Evolutionary conservation across 2,329 filamentous ascomycete genomes (phyloP).

Genomic region (Scleromitrula shiraiana): DNA sequence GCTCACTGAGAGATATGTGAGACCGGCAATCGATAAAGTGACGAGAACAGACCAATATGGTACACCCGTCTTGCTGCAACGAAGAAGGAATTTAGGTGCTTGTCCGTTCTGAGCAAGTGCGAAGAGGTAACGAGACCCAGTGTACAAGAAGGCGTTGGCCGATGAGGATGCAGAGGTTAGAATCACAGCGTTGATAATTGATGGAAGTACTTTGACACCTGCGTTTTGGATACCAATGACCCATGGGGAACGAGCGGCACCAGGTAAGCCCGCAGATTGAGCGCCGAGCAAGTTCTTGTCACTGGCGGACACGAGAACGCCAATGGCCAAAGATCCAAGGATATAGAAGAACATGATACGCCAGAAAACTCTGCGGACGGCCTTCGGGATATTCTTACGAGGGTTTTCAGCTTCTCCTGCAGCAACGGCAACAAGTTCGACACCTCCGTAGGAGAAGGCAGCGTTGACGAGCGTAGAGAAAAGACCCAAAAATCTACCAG

Average conservation of each 20-base stretch:
- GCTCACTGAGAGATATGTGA: slow-evolving; percentile 62
- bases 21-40: slow-evolving; percentile 58
- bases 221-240: slow-evolving; percentile 62
- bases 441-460: slow-evolving; percentile 41
- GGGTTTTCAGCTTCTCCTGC: slow-evolving; percentile 67
- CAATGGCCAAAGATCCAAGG: slow-evolving; percentile 62
- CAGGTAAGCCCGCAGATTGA: slow-evolving; percentile 49
- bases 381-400: slow-evolving; percentile 59
- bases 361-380: slow-evolving; percentile 74
- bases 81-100: slow-evolving; percentile 51
- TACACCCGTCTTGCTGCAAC: slow-evolving; percentile 56
- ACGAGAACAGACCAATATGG: slow-evolving; percentile 61
- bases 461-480: slow-evolving; percentile 42
- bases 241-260: slow-evolving; percentile 61
- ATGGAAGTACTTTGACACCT: slow-evolving; percentile 53
- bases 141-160: slow-evolving; percentile 27
- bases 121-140: slow-evolving; percentile 28
- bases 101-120: slow-evolving; percentile 55
- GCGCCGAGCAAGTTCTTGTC: slow-evolving; percentile 56
- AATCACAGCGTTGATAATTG: slow-evolving; percentile 67
- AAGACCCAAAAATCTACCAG: slow-evolving; percentile 65
- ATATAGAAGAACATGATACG: slow-evolving; percentile 70
- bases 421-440: slow-evolving; percentile 36
- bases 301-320: slow-evolving; percentile 63
- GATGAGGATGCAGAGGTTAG: slow-evolving; percentile 49